These are phyloP conservation scores for Annulohypoxylon bovei DNA, from an alignment of 495 filamentous ascomycete species.

Conservation along the genomic window DNA sequence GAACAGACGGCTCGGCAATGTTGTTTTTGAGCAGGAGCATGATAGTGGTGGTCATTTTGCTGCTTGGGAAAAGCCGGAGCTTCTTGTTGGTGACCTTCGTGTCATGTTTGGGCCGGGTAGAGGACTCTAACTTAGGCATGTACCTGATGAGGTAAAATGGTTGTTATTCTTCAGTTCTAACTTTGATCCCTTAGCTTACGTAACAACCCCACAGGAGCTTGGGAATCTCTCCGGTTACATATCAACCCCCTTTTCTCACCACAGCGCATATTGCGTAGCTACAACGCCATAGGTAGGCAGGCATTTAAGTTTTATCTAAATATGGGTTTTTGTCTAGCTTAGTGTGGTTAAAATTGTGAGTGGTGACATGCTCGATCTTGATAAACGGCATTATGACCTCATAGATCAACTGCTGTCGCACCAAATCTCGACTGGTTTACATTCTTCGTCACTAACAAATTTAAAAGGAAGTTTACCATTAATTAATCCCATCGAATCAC, in stretches of 20 bases:
- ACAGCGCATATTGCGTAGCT: too few relatives aligned
- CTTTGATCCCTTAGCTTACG: too few relatives aligned
- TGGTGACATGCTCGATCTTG: slow-evolving; percentile 30
- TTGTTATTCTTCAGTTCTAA: too few relatives aligned
- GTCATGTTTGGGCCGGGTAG: slow-evolving; percentile 58
- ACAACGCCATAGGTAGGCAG: too few relatives aligned
- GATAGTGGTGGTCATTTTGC: slow-evolving; percentile 69
- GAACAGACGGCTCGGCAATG: slow-evolving; percentile 52
- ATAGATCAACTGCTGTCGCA: slow-evolving; percentile 17
- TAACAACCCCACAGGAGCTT: too few relatives aligned
- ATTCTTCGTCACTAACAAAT: background rate
- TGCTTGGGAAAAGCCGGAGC: slow-evolving; percentile 64
- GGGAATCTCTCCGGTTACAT: too few relatives aligned
- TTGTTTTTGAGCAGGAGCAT: slow-evolving; percentile 64
- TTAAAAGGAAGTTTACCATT: background rate
- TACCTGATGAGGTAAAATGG: too few relatives aligned
- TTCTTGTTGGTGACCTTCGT: slow-evolving; percentile 61
- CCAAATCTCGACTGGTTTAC: slow-evolving; percentile 5
- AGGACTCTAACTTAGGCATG: background rate
- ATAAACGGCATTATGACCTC: slow-evolving; percentile 34
- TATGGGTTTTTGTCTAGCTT: background rate
- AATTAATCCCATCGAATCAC: background rate
- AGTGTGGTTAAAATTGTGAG: background rate
- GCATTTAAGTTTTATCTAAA: background rate
- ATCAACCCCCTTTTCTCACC: too few relatives aligned